phyloP scores from a whole-genome alignment of 305 asterid genomes.

The Fraxinus greggii region DNA sequence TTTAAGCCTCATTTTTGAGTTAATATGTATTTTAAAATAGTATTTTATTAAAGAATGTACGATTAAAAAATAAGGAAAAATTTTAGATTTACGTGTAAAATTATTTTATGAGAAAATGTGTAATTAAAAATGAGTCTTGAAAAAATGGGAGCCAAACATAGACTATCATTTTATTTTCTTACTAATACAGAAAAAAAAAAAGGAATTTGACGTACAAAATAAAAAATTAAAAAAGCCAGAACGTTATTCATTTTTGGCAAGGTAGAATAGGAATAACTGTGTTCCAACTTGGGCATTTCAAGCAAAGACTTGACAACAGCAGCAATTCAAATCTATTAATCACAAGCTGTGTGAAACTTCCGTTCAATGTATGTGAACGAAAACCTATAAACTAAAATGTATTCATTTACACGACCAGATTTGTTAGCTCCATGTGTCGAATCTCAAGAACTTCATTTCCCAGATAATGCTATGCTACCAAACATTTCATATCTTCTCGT shows the following conservation, averaged over 20 bases:
- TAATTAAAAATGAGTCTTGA: too few relatives aligned
- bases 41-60: too few relatives aligned
- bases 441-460: conserved; percentile 16
- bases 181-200: background rate
- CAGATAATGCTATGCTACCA: conserved; percentile 3
- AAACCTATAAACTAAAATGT: background rate
- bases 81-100: too few relatives aligned
- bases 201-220: background rate
- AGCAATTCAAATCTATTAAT: background rate
- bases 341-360: background rate
- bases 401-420: background rate
- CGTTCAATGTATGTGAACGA: background rate
- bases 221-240: background rate
- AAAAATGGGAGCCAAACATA: too few relatives aligned
- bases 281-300: background rate
- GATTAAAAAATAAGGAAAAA: too few relatives aligned
- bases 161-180: background rate
- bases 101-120: too few relatives aligned
- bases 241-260: background rate
- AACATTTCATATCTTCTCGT: background rate
- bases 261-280: background rate
- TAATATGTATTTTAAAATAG: too few relatives aligned
- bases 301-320: background rate
- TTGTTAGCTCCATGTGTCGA: background rate
- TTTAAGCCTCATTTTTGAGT: too few relatives aligned